A percentile compares a stretch with the other conserved stretches of the same genome.
Conservation (phyloP, 1,284 basidiomycete genomes). For the Veloporphyrellus conicus region DNA sequence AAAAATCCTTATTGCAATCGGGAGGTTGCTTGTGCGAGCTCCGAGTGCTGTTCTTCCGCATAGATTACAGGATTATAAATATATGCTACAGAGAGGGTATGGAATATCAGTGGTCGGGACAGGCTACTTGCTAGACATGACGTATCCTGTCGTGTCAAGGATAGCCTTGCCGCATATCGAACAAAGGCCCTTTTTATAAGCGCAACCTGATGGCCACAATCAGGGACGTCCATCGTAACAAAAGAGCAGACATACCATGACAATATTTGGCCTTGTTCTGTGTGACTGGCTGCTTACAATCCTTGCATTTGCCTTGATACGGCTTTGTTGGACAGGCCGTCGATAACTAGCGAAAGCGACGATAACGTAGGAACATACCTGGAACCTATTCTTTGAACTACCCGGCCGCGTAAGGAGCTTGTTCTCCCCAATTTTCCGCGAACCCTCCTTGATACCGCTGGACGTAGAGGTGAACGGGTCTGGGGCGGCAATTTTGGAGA, state of each 20-base stretch:
- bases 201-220: slow-evolving; percentile 56
- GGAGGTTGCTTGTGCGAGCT: no score
- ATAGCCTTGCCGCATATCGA: slow-evolving; percentile 81
- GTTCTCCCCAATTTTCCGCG: slow-evolving; percentile 78
- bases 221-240: slow-evolving; percentile 1
- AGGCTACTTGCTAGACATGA: slow-evolving; percentile 79
- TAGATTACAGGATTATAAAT: slow-evolving; percentile 13
- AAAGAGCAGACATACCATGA: slow-evolving; percentile 52
- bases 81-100: slow-evolving; percentile 28
- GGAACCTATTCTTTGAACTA: slow-evolving; percentile 68
- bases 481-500: slow-evolving; percentile 75
- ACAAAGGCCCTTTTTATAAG: slow-evolving; percentile 78
- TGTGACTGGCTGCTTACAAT: slow-evolving; percentile 74
- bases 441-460: slow-evolving; percentile 68
- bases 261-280: slow-evolving; percentile 84
- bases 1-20: no score
- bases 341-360: not conserved
- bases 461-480: slow-evolving; percentile 75
- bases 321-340: slow-evolving; percentile 44
- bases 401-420: slow-evolving; percentile 66
- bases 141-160: slow-evolving; percentile 74
- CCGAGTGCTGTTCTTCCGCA: not conserved
- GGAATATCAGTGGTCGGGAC: not conserved
- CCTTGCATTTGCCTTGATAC: slow-evolving; percentile 78
- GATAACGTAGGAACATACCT: slow-evolving; percentile 42